phyloP scores from a whole-genome alignment of 73 alveolate species.

The Uronychia binucleata region DNA sequence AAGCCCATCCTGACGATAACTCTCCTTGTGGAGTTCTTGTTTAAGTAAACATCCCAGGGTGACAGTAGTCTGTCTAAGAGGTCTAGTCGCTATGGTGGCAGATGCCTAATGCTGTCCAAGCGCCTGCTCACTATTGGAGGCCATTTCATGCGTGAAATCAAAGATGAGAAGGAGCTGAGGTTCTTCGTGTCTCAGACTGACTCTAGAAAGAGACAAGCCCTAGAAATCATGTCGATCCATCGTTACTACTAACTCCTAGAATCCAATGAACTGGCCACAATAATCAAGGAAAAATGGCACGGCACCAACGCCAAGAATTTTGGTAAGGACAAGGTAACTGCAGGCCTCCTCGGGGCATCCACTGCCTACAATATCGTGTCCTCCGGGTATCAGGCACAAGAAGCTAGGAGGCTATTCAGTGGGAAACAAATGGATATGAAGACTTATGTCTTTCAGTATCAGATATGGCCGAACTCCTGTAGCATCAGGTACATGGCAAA shows the following conservation, averaged over 20 bases:
- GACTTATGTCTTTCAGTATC: constrained; percentile 35
- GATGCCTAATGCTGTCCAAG: not conserved
- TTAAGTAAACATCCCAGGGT: not conserved
- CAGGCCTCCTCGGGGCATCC: constrained; percentile 22
- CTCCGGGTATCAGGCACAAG: constrained; percentile 6
- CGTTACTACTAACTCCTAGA: constrained; percentile 46
- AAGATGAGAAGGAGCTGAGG: constrained; percentile 33
- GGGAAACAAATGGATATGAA: not conserved
- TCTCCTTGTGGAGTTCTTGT: constrained; percentile 19
- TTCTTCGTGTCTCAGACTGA: constrained; percentile 36
- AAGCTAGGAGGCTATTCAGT: constrained; percentile 21
- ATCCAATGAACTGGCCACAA: constrained; percentile 32
- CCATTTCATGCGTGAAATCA: constrained; percentile 16
- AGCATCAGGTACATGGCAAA: constrained; percentile 29
- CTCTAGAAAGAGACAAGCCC: constrained; percentile 41
- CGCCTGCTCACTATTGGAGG: constrained; percentile 11
- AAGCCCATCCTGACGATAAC: constrained; percentile 20
- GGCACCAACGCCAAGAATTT: constrained; percentile 44
- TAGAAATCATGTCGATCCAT: constrained; percentile 42
- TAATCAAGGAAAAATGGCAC: constrained; percentile 56
- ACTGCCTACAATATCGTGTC: not conserved
- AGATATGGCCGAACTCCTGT: constrained; percentile 43
- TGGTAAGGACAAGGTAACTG: too few relatives aligned
- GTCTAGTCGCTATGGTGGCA: constrained; percentile 11
- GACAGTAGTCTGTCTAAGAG: not conserved